These are phyloP conservation scores for Grigorovia yakushimaensis DNA, from an alignment of 805 yeast genomes.

Conservation along the genomic window DNA sequence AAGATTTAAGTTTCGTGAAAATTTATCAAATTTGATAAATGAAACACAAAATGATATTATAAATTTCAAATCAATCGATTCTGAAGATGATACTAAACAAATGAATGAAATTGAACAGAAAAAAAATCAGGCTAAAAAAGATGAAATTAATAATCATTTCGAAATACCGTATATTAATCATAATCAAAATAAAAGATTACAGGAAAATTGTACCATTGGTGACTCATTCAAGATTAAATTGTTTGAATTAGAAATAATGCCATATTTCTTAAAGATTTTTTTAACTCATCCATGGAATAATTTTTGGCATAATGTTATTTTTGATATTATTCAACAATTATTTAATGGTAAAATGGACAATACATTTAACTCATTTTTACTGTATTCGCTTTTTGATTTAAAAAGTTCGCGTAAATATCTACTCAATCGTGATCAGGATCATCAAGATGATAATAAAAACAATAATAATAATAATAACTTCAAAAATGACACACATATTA, in stretches of 20 bases:
- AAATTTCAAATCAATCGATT: background rate
- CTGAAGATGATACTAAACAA: background rate
- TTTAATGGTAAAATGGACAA: constrained; percentile 79
- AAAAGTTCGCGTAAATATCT: constrained; percentile 12
- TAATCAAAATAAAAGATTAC: constrained; percentile 32
- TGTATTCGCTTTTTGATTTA: constrained; percentile 29
- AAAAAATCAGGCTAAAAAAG: background rate
- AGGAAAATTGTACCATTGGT: constrained; percentile 67
- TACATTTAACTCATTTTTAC: constrained; percentile 73
- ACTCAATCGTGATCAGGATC: no score
- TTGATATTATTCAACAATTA: constrained; percentile 91
- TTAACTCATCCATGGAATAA: constrained; percentile 93
- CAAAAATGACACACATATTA: no score
- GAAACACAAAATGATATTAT: constrained; percentile 26
- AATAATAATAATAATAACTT: no score
- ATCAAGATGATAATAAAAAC: no score
- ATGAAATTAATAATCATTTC: constrained; percentile 28
- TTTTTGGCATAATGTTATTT: constrained; percentile 92
- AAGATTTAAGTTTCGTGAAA: constrained; percentile 57
- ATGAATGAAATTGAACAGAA: background rate
- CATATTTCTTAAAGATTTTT: constrained; percentile 62
- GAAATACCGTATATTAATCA: constrained; percentile 31
- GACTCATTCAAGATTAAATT: constrained; percentile 78
- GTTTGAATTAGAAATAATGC: constrained; percentile 61
- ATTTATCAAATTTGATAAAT: constrained; percentile 33